Evolutionary conservation across 2,329 filamentous ascomycete species (phyloP).

Genomic region (Botrytis porri): DNA sequence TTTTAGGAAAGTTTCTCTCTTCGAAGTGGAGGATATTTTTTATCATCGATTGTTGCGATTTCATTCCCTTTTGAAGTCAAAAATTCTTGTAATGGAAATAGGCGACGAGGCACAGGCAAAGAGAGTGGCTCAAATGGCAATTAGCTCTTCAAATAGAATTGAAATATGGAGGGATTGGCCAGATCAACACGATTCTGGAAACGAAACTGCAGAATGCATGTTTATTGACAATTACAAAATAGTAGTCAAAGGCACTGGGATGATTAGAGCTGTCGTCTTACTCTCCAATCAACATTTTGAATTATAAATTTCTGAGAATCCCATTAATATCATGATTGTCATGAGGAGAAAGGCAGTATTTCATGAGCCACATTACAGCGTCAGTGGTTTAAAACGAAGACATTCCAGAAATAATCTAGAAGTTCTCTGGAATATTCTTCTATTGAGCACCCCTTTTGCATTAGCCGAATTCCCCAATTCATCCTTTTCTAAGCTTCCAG

Average conservation of each 20-base stretch:
- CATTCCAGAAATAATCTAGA: slow-evolving; percentile 1
- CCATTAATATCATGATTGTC: background rate
- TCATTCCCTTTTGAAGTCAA: slow-evolving; percentile 44
- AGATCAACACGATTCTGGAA: slow-evolving; percentile 33
- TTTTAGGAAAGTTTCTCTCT: background rate
- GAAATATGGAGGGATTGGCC: slow-evolving; percentile 75
- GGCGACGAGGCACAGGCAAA: slow-evolving; percentile 66
- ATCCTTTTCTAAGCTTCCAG: background rate
- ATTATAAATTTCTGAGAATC: background rate
- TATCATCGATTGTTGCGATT: slow-evolving; percentile 63
- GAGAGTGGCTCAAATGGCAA: slow-evolving; percentile 55
- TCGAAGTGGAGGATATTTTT: slow-evolving; percentile 47
- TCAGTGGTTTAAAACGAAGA: background rate
- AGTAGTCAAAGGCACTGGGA: slow-evolving; percentile 26
- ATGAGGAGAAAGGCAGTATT: background rate
- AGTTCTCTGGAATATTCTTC: background rate
- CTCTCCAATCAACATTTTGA: background rate
- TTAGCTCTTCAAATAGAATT: slow-evolving; percentile 36
- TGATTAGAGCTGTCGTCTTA: slow-evolving; percentile 24
- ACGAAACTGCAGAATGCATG: background rate
- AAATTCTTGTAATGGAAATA: slow-evolving; percentile 65
- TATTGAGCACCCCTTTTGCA: slow-evolving; percentile 8
- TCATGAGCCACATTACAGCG: background rate
- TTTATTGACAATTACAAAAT: background rate
- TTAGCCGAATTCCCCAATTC: background rate